Conservation (phyloP, 192 early-diverging fungal species). For the Pilaira anomala region DNA sequence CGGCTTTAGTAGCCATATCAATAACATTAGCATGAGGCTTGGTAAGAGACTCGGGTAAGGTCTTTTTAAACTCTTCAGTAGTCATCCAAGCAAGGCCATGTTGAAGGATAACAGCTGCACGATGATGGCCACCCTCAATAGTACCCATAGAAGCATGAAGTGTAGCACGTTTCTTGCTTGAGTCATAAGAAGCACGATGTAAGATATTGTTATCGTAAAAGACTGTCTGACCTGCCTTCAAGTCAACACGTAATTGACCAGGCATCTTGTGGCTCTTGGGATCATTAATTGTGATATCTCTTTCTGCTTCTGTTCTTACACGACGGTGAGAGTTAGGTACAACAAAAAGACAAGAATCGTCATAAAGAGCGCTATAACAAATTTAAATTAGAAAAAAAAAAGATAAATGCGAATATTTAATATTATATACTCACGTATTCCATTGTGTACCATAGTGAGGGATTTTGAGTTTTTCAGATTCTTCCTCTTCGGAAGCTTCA, state of each 20-base stretch:
- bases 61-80: conserved; percentile 34
- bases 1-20: conserved; percentile 27
- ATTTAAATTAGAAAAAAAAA: not conserved
- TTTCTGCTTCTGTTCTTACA: conserved; percentile 39
- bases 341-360: conserved; percentile 43
- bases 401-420: not conserved
- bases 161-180: conserved; percentile 37
- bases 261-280: conserved; percentile 43
- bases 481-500: conserved; percentile 37
- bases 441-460: conserved; percentile 53
- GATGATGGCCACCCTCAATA: conserved; percentile 42
- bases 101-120: conserved; percentile 45
- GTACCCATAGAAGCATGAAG: conserved; percentile 48
- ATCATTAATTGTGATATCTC: conserved; percentile 42
- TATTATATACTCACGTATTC: conserved; percentile 36
- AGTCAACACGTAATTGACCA: conserved; percentile 26
- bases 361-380: conserved; percentile 42
- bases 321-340: conserved; percentile 43
- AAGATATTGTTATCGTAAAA: conserved; percentile 53
- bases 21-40: conserved; percentile 36
- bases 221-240: conserved; percentile 47
- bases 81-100: conserved; percentile 49
- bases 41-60: conserved; percentile 31
- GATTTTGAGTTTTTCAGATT: conserved; percentile 36
- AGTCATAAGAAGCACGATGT: conserved; percentile 44